Conservation (phyloP, 345 rosid species). For the Pseudoturritis turrita region DNA sequence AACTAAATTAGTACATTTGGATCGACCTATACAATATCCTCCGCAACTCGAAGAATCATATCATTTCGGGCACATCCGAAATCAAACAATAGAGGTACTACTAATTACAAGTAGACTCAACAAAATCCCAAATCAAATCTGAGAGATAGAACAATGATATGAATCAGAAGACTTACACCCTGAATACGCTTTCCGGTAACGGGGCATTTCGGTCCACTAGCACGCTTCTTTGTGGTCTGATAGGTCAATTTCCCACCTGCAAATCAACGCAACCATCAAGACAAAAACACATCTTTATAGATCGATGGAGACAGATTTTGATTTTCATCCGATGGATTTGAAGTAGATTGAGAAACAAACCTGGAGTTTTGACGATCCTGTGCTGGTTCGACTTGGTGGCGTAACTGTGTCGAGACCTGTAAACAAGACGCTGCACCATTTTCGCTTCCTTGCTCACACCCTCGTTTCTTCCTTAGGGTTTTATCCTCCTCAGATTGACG, state of each 20-base stretch:
- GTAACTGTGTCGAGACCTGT: slow-evolving; percentile 86
- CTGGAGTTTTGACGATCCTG: slow-evolving; percentile 88
- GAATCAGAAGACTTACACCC: slow-evolving; percentile 51
- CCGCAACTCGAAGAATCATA: neutral
- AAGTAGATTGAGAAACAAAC: slow-evolving; percentile 20
- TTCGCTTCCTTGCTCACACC: slow-evolving; percentile 8
- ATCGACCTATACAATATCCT: neutral
- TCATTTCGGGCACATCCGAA: neutral
- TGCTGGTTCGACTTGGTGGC: slow-evolving; percentile 97
- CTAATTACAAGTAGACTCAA: no score
- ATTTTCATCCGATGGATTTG: neutral
- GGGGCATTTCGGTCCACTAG: slow-evolving; percentile 86
- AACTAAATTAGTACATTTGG: neutral
- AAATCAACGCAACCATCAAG: neutral
- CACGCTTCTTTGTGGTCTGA: slow-evolving; percentile 82
- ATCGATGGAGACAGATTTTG: neutral
- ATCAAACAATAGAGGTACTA: neutral
- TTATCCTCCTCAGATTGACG: slow-evolving; percentile 27
- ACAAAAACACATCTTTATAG: neutral
- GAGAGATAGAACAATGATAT: neutral
- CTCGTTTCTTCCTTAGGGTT: slow-evolving; percentile 31
- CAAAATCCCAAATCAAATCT: neutral
- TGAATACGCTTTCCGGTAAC: slow-evolving; percentile 92
- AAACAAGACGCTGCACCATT: slow-evolving; percentile 95
- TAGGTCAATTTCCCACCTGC: slow-evolving; percentile 88